phyloP scores from a whole-genome alignment of 176 grass and related monocot species.

The Dendrocalamus sinicus region DNA sequence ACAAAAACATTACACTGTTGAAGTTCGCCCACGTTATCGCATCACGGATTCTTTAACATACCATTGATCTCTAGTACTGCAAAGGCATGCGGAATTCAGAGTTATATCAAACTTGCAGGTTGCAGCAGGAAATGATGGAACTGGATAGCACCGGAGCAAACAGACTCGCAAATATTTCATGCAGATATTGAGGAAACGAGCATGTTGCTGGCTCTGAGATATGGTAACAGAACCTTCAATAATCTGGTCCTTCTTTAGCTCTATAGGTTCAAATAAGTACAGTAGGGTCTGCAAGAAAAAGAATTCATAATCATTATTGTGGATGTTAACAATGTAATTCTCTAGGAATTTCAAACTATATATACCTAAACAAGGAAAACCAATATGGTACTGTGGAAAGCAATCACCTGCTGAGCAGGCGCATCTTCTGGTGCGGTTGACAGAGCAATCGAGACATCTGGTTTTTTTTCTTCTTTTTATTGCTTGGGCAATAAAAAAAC shows the following conservation, averaged over 20 bases:
- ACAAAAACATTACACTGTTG: not conserved
- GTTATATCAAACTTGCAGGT: conserved; percentile 32
- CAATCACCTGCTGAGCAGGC: conserved; percentile 88
- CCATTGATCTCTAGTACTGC: conserved; percentile 76
- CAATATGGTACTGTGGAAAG: conserved; percentile 5
- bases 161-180: conserved; percentile 82
- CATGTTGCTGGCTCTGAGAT: conserved; percentile 80
- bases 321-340: conserved; percentile 27
- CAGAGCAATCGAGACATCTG: conserved; percentile 71
- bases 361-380: not conserved
- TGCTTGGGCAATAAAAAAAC: too few species aligned
- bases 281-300: conserved; percentile 68
- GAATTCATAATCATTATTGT: not conserved
- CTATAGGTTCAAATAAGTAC: conserved; percentile 89
- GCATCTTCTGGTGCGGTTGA: conserved; percentile 95
- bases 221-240: conserved; percentile 95
- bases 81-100: conserved; percentile 10
- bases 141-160: conserved; percentile 16
- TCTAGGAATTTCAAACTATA: conserved; percentile 26
- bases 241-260: conserved; percentile 85
- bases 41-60: conserved; percentile 87
- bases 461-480: conserved; percentile 66
- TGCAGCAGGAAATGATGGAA: conserved; percentile 12
- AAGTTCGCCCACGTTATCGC: conserved; percentile 48
- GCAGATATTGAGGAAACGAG: conserved; percentile 82